Evolutionary conservation across 305 asterid species (phyloP).

Genomic region (Solanum hybrid): DNA sequence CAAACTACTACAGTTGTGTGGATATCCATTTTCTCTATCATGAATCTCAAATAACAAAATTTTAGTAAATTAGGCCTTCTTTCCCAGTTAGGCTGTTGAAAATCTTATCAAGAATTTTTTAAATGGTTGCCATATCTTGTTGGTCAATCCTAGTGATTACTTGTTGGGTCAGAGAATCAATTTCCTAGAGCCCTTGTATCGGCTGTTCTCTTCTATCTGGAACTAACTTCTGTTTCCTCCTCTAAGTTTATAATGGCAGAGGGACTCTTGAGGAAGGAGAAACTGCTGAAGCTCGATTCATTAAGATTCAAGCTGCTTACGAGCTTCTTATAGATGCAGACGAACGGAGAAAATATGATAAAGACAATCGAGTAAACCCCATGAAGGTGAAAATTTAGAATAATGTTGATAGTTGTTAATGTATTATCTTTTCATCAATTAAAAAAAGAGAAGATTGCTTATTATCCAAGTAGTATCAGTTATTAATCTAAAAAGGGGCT

Average conservation of each 20-base stretch:
- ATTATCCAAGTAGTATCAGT: neutral
- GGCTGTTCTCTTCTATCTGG: neutral
- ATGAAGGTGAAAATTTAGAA: slow-evolving; percentile 26
- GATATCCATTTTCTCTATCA: neutral
- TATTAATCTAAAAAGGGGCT: neutral
- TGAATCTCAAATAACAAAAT: neutral
- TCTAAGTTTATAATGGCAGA: slow-evolving; percentile 73
- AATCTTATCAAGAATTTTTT: neutral
- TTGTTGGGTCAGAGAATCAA: neutral
- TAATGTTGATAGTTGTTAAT: neutral
- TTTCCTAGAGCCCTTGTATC: neutral
- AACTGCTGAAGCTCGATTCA: slow-evolving; percentile 63
- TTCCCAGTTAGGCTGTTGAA: neutral
- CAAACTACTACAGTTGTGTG: neutral
- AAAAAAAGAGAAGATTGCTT: neutral
- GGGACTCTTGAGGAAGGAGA: slow-evolving; percentile 83
- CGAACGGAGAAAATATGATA: slow-evolving; percentile 26
- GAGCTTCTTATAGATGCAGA: slow-evolving; percentile 44
- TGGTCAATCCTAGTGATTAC: neutral
- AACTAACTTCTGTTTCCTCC: slow-evolving; percentile 13
- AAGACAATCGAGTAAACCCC: slow-evolving; percentile 33
- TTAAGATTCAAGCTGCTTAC: slow-evolving; percentile 79
- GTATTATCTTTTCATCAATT: neutral
- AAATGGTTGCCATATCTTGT: neutral
- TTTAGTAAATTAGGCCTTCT: neutral